Evolutionary conservation across 257 asterid genomes (phyloP).

Genomic region (Rubia yunnanensis): DNA sequence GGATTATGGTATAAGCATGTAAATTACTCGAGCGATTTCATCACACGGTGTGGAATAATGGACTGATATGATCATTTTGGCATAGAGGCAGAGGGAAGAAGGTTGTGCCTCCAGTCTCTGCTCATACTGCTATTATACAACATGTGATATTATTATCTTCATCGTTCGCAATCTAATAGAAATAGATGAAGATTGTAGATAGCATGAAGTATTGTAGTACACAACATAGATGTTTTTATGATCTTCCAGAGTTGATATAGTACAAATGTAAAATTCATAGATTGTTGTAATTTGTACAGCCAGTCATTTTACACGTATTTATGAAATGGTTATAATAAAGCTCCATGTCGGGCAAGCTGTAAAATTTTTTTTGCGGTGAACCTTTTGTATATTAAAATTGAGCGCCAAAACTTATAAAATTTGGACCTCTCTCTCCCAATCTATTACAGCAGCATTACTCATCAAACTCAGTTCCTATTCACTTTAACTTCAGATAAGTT

Average conservation of each 20-base stretch:
- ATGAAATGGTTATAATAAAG: not conserved
- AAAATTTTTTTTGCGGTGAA: no score
- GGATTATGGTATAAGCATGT: constrained; percentile 59
- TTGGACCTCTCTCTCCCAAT: no score
- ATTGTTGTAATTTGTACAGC: constrained; percentile 1
- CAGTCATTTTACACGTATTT: constrained; percentile 1
- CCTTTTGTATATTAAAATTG: no score
- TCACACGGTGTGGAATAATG: constrained; percentile 47
- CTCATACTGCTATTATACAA: constrained; percentile 18
- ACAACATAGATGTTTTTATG: constrained; percentile 19
- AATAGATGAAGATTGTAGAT: constrained; percentile 20
- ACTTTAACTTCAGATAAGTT: no score
- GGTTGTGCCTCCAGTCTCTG: constrained; percentile 83
- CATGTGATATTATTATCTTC: constrained; percentile 15
- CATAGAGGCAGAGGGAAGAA: constrained; percentile 65
- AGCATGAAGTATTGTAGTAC: constrained; percentile 14
- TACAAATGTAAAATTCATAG: constrained; percentile 10
- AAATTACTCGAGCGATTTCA: constrained; percentile 50
- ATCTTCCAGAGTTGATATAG: constrained; percentile 15
- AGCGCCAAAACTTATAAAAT: no score
- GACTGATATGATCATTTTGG: constrained; percentile 27
- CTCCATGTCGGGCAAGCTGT: no score
- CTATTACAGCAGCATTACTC: no score
- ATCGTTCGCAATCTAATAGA: constrained; percentile 9
- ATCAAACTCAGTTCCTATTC: no score